A percentile compares a stretch with the other conserved stretches of the same genome.
These are phyloP conservation scores for Sphagnurus paluster DNA, from an alignment of 1,284 basidiomycete genomes.

Conservation along the genomic window DNA sequence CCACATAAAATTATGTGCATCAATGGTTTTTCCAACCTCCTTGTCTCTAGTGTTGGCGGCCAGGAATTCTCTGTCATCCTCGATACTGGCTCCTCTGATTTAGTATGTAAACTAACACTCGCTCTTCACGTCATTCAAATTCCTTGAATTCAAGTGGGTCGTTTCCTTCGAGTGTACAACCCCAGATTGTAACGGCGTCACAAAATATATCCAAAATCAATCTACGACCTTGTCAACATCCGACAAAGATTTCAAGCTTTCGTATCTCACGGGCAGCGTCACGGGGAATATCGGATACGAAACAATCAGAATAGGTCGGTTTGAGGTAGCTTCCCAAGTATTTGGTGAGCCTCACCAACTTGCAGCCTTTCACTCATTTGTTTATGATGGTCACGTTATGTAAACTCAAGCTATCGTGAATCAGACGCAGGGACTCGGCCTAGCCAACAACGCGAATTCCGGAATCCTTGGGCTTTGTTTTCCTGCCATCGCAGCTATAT, in stretches of 20 bases:
- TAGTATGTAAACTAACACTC: constrained; percentile 7
- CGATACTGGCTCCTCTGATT: constrained; percentile 16
- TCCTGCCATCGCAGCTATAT: constrained; percentile 47
- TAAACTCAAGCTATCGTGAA: constrained; percentile 45
- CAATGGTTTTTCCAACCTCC: not conserved
- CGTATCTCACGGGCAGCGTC: constrained; percentile 16
- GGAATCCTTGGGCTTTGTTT: constrained; percentile 60
- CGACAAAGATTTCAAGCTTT: constrained; percentile 12
- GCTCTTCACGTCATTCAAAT: not conserved
- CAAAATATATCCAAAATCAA: constrained; percentile 6
- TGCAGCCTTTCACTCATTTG: not conserved
- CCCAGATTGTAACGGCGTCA: constrained; percentile 11
- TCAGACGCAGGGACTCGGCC: constrained; percentile 42
- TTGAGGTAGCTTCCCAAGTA: constrained; percentile 28
- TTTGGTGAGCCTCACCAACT: too few species aligned
- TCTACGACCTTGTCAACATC: constrained; percentile 12
- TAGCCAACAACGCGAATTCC: constrained; percentile 50
- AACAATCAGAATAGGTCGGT: constrained; percentile 10
- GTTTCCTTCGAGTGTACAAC: constrained; percentile 16
- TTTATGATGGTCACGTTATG: not conserved
- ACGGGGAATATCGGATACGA: constrained; percentile 15
- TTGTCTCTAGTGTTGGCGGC: constrained; percentile 35
- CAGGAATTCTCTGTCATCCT: constrained; percentile 51
- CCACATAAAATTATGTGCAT: not conserved
- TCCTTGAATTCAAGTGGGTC: constrained; percentile 11